Percentiles rank a stretch among this genome's conserved stretches.
These are phyloP conservation scores for Solanum chacoense DNA, from an alignment of 305 asterid species.

Conservation along the genomic window DNA sequence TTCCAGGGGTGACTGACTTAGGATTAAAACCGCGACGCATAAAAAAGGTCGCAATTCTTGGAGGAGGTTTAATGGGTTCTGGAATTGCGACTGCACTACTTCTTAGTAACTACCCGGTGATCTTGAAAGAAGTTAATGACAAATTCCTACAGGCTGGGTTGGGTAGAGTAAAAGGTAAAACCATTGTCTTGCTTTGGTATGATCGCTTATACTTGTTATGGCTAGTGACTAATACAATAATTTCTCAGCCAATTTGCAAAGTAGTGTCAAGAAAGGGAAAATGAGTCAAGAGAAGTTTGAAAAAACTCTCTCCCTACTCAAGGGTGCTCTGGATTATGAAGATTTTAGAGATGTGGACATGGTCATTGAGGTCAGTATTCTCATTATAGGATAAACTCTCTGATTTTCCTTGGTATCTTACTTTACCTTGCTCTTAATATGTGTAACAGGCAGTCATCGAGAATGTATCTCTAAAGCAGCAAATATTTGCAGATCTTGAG, in stretches of 20 bases:
- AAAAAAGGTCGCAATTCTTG: slow-evolving; percentile 86
- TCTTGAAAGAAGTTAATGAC: slow-evolving; percentile 89
- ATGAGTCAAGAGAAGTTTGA: slow-evolving; percentile 77
- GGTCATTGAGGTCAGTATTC: slow-evolving; percentile 79
- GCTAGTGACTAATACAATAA: not conserved
- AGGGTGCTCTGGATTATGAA: slow-evolving; percentile 81
- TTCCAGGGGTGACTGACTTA: slow-evolving; percentile 83
- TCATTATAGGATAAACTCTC: not conserved
- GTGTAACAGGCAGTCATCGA: slow-evolving; percentile 83
- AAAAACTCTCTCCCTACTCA: slow-evolving; percentile 62
- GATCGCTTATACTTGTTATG: not conserved
- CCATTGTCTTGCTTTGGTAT: not conserved
- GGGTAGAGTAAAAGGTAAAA: slow-evolving; percentile 75
- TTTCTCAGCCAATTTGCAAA: slow-evolving; percentile 71
- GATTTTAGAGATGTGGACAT: slow-evolving; percentile 89
- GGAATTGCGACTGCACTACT: slow-evolving; percentile 93
- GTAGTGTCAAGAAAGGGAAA: slow-evolving; percentile 83
- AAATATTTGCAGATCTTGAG: slow-evolving; percentile 85
- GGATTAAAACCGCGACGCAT: slow-evolving; percentile 78
- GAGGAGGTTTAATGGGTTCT: slow-evolving; percentile 99
- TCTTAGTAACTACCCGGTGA: slow-evolving; percentile 60
- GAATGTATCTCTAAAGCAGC: slow-evolving; percentile 86
- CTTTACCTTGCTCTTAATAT: not conserved
- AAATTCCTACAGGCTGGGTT: slow-evolving; percentile 85
- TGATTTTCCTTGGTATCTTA: not conserved